phyloP scores from a whole-genome alignment of 2,329 filamentous ascomycete species.

The Apiospora arundinis region DNA sequence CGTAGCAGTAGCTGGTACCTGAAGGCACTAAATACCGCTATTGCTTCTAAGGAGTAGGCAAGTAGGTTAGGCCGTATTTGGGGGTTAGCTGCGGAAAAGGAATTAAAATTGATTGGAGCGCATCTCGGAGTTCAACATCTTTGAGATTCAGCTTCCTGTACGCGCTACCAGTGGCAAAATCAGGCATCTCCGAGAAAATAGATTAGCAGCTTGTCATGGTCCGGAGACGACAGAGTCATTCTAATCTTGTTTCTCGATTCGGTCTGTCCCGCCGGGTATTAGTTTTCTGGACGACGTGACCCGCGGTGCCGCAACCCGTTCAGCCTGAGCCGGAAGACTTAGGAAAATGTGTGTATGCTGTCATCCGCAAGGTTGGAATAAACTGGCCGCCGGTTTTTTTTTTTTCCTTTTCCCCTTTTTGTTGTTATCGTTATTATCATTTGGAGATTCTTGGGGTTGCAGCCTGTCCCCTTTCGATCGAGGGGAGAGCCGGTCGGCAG shows the following conservation, averaged over 20 bases:
- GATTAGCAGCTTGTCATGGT: neutral
- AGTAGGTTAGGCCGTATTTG: neutral
- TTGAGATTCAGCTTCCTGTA: neutral
- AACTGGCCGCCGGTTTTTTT: neutral
- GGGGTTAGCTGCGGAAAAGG: neutral
- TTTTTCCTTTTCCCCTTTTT: too few relatives aligned
- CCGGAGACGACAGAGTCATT: neutral
- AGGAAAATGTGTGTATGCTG: neutral
- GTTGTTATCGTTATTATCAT: too few relatives aligned
- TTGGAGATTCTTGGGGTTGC: slow-evolving; percentile 10
- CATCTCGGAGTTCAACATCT: neutral
- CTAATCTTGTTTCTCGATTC: slow-evolving; percentile 3
- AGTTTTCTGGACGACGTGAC: neutral
- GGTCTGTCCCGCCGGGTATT: slow-evolving; percentile 8
- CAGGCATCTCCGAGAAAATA: neutral
- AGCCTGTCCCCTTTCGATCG: slow-evolving; percentile 10
- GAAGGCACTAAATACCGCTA: neutral
- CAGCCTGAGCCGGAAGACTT: slow-evolving; percentile 16
- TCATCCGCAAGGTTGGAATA: neutral
- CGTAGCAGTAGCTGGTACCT: neutral
- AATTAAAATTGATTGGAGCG: neutral
- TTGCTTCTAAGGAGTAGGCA: neutral
- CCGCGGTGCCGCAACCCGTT: slow-evolving; percentile 15
- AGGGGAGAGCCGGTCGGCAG: slow-evolving; percentile 2
- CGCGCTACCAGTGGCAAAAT: neutral